These are phyloP conservation scores for Phytophthora podocarpi DNA, from an alignment of 352 stramenopile genomes.

Conservation along the genomic window DNA sequence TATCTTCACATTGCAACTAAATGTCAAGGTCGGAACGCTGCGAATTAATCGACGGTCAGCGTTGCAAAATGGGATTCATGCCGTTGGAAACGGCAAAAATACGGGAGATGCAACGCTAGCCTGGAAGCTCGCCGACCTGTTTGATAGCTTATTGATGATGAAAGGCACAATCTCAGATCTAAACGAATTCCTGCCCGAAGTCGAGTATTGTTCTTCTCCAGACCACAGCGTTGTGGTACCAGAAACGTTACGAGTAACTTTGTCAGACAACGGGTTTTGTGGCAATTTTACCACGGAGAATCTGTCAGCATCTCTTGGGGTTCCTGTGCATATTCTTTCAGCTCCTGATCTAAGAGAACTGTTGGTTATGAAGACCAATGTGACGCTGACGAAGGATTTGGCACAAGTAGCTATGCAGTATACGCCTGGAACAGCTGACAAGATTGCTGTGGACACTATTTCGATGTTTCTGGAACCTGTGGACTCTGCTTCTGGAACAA, in stretches of 20 bases:
- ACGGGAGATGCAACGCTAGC: conserved; percentile 3
- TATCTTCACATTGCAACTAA: conserved; percentile 17
- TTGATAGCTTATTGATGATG: conserved; percentile 8
- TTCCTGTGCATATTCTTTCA: conserved; percentile 26
- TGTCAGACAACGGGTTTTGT: conserved; percentile 34
- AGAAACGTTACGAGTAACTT: conserved; percentile 13
- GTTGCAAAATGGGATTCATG: conserved; percentile 10
- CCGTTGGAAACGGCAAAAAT: neutral
- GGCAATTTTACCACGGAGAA: conserved; percentile 1
- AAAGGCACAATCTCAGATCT: conserved; percentile 27
- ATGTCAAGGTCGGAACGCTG: conserved; percentile 5
- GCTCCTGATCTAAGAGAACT: conserved; percentile 18
- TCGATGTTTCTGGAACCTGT: conserved; percentile 16
- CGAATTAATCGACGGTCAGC: conserved; percentile 16
- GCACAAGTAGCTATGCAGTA: conserved; percentile 16
- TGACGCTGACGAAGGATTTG: conserved; percentile 16
- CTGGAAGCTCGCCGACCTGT: conserved; percentile 18
- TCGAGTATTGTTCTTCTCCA: conserved; percentile 33
- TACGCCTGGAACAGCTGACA: conserved; percentile 14
- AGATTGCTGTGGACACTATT: conserved; percentile 15
- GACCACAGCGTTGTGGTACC: neutral
- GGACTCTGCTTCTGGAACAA: conserved; percentile 11
- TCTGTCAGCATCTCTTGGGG: conserved; percentile 6
- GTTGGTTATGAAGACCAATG: neutral
- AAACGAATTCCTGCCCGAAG: conserved; percentile 16